Percentiles rank a stretch among this genome's conserved stretches.
These are phyloP conservation scores for Pythium guiyangense DNA, from an alignment of 352 stramenopile genomes.

Conservation along the genomic window DNA sequence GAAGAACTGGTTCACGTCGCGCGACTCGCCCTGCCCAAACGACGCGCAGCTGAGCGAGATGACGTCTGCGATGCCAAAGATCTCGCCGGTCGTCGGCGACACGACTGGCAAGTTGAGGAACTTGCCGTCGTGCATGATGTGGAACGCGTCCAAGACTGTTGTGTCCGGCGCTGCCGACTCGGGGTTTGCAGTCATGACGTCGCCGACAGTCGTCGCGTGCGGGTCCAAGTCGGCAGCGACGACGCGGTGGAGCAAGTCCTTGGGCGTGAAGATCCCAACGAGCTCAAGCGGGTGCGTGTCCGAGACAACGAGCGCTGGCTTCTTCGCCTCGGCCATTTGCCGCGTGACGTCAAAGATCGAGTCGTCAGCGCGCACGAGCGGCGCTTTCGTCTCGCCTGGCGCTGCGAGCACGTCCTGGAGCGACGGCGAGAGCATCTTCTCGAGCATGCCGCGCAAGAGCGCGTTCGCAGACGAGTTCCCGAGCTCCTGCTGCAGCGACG, in stretches of 20 bases:
- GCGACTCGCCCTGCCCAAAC: slow-evolving; percentile 63
- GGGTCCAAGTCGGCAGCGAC: slow-evolving; percentile 89
- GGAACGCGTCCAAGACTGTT: slow-evolving; percentile 95
- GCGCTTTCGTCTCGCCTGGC: slow-evolving; percentile 58
- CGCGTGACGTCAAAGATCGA: slow-evolving; percentile 66
- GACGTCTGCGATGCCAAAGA: slow-evolving; percentile 80
- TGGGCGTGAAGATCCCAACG: slow-evolving; percentile 97
- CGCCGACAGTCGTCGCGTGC: slow-evolving; percentile 82
- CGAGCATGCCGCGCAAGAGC: slow-evolving; percentile 75
- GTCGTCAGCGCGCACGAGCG: slow-evolving; percentile 68
- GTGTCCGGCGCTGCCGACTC: slow-evolving; percentile 92
- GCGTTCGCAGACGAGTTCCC: slow-evolving; percentile 49
- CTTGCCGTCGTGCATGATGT: slow-evolving; percentile 98
- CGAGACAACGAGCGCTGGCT: slow-evolving; percentile 74
- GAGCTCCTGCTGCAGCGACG: slow-evolving; percentile 74
- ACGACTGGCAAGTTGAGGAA: slow-evolving; percentile 97
- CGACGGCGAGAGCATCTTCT: slow-evolving; percentile 85
- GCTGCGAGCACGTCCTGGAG: slow-evolving; percentile 68
- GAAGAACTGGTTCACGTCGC: slow-evolving; percentile 76
- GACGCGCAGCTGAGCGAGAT: slow-evolving; percentile 73
- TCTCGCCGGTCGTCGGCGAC: slow-evolving; percentile 54
- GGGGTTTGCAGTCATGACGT: slow-evolving; percentile 95
- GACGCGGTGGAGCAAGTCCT: slow-evolving; percentile 96
- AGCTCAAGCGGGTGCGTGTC: slow-evolving; percentile 59
- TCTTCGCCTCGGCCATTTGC: slow-evolving; percentile 75